phyloP scores from a whole-genome alignment of 495 filamentous ascomycete species.

The Mycothermus thermophilus region DNA sequence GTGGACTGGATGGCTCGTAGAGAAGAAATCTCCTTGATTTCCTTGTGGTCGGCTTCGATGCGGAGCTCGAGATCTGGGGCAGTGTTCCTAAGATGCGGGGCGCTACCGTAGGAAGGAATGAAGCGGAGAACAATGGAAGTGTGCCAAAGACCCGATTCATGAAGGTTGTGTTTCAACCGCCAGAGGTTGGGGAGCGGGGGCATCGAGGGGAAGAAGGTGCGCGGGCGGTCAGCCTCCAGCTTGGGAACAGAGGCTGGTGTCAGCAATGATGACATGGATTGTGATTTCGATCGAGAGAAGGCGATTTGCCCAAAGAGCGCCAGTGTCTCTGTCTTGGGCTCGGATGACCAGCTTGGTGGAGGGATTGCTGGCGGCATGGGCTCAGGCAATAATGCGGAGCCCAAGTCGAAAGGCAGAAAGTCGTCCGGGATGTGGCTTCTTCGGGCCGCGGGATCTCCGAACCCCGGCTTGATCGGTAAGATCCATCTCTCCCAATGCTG shows the following conservation, averaged over 20 bases:
- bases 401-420: conserved; percentile 7
- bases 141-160: conserved; percentile 14
- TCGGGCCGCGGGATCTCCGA: too few species aligned
- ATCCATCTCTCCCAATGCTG: conserved; percentile 28
- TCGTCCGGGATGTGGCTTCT: conserved; percentile 8
- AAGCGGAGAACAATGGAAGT: conserved; percentile 16
- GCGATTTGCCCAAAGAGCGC: conserved; percentile 31
- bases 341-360: conserved; percentile 16
- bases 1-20: conserved; percentile 13
- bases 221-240: conserved; percentile 4
- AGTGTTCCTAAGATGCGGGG: conserved; percentile 1
- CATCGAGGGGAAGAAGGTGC: conserved; percentile 15
- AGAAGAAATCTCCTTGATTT: conserved; percentile 10
- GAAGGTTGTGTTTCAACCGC: conserved; percentile 11
- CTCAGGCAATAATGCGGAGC: background rate
- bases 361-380: background rate
- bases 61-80: conserved; percentile 26
- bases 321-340: conserved; percentile 15
- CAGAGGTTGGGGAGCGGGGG: conserved; percentile 11
- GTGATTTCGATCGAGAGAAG: conserved; percentile 13
- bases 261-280: conserved; percentile 9
- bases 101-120: conserved; percentile 10
- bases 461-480: too few species aligned
- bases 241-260: conserved; percentile 4
- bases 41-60: conserved; percentile 16